Evolutionary conservation across 2,329 filamentous ascomycete species (phyloP), one percentile per base, ranked within the genome.

Genomic region (Microcera coccophila): DNA sequence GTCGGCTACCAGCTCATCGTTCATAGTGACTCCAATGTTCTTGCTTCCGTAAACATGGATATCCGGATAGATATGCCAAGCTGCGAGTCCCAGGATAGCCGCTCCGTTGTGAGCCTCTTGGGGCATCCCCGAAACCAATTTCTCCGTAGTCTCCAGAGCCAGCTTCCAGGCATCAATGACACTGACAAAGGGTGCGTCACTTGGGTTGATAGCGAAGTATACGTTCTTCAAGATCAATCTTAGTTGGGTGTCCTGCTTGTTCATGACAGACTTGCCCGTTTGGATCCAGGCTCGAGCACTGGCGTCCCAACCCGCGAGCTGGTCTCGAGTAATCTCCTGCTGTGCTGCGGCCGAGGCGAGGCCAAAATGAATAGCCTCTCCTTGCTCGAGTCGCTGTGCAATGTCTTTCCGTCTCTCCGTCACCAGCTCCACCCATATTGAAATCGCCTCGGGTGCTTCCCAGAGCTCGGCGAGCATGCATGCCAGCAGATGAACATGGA

Each of bases 371-470:
- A 9, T 54, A 50, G 33, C 12, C 34, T n/a, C 26, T 31, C 10
- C 29, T 11, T 14, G 19, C 33, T 14, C 16, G 5, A 28, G 22
- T n/a, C 9, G 4, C n/a, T 17, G 2, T 11, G 2, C 7, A 11
- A 38, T 8, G 3, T 39, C 7, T 16, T 9, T 32, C 15, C 29
- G 7, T 15, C 47, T 31, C 17, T 43, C 43, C 8, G n/a, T 19
- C 11, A 65, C 42, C 1, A 66, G 31, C 38, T 67, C 58, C 1
- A 50, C 52, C 64, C 64, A 66, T 5, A 65, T 52, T 0, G 62
- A 62, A 0, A 49, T 59, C 0, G 64, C 58, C 34, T 64, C 54
- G 1, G 47, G 37, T 0, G 46, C 36, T 1, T 45, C 46, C 8
- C 44, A 66, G 0, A 55, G 41, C 1, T 51, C 39, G 2, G 60